Evolutionary conservation across 225 moss, liverwort and hornwort genomes (phyloP).

Genomic region (Thuidium tamariscinum): DNA sequence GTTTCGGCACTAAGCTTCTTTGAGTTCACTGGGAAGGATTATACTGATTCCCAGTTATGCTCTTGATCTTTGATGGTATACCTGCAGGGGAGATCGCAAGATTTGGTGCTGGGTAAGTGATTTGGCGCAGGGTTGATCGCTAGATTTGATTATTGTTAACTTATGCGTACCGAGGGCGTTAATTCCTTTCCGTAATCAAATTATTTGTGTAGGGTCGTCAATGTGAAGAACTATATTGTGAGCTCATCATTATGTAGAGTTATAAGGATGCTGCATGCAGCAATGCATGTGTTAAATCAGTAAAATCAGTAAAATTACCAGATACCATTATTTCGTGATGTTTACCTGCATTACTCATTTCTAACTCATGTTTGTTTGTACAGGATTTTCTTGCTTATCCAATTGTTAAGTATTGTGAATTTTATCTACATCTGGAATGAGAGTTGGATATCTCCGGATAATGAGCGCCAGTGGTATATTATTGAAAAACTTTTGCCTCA

Average conservation of each 20-base stretch:
- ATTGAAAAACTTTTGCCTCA: background rate
- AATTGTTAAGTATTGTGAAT: conserved; percentile 47
- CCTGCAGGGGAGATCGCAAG: conserved; percentile 74
- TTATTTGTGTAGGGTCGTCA: background rate
- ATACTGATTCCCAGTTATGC: background rate
- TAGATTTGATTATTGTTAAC: background rate
- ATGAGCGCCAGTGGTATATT: conserved; percentile 32
- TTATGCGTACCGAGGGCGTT: background rate
- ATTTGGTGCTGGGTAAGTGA: conserved; percentile 93
- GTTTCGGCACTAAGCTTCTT: background rate
- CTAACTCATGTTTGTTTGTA: background rate
- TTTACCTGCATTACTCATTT: background rate
- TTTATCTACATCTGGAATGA: conserved; percentile 53
- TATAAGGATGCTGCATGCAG: background rate
- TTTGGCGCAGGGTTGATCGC: too few species aligned
- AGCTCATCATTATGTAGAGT: background rate
- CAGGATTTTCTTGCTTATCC: conserved; percentile 53
- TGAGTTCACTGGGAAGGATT: background rate
- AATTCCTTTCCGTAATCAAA: background rate
- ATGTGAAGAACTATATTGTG: background rate
- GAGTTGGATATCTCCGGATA: conserved; percentile 34
- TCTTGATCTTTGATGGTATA: background rate
- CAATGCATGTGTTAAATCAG: background rate
- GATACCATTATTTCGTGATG: background rate
- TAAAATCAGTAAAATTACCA: background rate